phyloP scores from a whole-genome alignment of 2,329 filamentous ascomycete genomes.

The Colletotrichum sojae region DNA sequence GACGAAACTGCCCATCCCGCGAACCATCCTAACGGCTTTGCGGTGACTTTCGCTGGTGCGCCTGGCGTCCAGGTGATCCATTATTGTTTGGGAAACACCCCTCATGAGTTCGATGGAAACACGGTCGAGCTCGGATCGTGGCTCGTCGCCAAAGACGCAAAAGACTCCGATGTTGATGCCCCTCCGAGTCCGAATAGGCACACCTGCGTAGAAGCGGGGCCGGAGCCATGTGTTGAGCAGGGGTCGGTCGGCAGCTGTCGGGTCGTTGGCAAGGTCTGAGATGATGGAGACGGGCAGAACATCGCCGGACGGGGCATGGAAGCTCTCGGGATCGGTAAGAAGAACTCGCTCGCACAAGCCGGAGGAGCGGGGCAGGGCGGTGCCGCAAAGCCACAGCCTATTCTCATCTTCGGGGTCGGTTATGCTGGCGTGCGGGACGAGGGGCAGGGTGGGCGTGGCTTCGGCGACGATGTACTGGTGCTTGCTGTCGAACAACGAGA shows the following conservation, averaged over 20 bases:
- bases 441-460: constrained; percentile 57
- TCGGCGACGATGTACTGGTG: constrained; percentile 67
- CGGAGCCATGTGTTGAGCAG: constrained; percentile 44
- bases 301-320: background rate
- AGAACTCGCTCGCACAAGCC: constrained; percentile 50
- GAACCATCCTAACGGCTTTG: constrained; percentile 54
- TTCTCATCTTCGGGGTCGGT: constrained; percentile 7
- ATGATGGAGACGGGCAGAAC: constrained; percentile 52
- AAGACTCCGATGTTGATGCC: constrained; percentile 60
- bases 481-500: constrained; percentile 66
- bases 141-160: constrained; percentile 51
- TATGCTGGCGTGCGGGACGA: constrained; percentile 47
- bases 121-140: constrained; percentile 46
- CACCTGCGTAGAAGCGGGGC: constrained; percentile 56
- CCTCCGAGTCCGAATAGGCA: constrained; percentile 55
- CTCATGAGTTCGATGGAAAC: constrained; percentile 47
- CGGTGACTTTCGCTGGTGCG: constrained; percentile 46
- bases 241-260: constrained; percentile 47
- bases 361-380: constrained; percentile 46
- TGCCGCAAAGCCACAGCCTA: constrained; percentile 46
- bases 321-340: background rate
- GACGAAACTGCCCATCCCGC: constrained; percentile 53
- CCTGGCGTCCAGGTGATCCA: constrained; percentile 53
- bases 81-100: constrained; percentile 49
- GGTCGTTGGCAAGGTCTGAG: constrained; percentile 50